Percentiles rank a stretch among this genome's conserved stretches.
Conservation (phyloP, 345 rosid genomes). For the Aquilaria sinensis region DNA sequence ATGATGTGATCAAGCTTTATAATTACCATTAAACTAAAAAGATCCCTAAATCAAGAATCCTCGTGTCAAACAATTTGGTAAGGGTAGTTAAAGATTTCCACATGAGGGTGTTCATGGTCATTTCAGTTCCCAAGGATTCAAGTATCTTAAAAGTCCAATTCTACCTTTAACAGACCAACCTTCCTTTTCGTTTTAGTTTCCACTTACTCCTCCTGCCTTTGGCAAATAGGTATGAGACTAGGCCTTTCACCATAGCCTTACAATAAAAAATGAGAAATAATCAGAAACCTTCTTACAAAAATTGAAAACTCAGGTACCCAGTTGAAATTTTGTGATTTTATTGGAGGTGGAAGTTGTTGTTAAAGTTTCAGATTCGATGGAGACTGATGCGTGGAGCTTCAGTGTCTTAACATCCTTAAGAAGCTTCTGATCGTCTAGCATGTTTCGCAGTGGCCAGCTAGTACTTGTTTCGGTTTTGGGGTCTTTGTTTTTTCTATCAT, state of each 20-base stretch:
- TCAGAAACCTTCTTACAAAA: background rate
- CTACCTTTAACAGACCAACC: background rate
- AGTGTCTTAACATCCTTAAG: conserved; percentile 35
- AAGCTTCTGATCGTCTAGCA: conserved; percentile 30
- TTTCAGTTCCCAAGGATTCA: conserved; percentile 14
- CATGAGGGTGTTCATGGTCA: conserved; percentile 24
- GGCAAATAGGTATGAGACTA: background rate
- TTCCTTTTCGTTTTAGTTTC: conserved; percentile 8
- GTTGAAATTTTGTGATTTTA: conserved; percentile 1
- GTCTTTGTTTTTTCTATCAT: background rate
- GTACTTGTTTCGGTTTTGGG: background rate
- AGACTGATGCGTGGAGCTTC: conserved; percentile 40
- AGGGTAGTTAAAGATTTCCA: conserved; percentile 9
- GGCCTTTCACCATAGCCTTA: too few relatives aligned
- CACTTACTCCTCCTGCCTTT: background rate
- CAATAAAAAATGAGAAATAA: background rate
- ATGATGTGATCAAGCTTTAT: background rate
- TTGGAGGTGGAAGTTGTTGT: background rate
- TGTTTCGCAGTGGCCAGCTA: conserved; percentile 34
- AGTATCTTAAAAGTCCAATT: conserved; percentile 11
- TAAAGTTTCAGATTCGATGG: conserved; percentile 24
- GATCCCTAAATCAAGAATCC: background rate
- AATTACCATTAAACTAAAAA: background rate
- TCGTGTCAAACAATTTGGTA: background rate
- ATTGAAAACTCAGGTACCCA: background rate